These are phyloP conservation scores for Neurospora sp. DNA, from an alignment of 495 filamentous ascomycete genomes.

Conservation along the genomic window DNA sequence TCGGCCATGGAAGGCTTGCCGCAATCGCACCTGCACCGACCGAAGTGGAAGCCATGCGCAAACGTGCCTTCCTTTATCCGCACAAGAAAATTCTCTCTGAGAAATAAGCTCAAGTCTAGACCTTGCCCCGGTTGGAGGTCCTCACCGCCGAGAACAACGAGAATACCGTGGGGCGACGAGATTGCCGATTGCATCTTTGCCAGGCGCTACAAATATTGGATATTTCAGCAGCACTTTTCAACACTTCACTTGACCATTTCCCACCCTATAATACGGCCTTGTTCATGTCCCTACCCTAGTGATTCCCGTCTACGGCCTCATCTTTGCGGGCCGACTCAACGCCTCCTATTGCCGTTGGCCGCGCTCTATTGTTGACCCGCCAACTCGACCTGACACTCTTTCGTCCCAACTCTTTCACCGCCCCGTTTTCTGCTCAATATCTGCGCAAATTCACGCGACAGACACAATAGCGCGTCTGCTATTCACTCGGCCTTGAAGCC, in stretches of 20 bases:
- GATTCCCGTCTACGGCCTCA: neutral
- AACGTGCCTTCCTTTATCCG: neutral
- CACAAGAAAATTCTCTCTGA: neutral
- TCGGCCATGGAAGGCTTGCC: neutral
- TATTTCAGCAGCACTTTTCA: neutral
- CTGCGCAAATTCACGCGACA: neutral
- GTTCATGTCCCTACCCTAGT: neutral
- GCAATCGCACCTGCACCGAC: neutral
- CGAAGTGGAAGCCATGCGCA: neutral
- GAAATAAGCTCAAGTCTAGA: neutral
- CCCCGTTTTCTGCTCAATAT: neutral
- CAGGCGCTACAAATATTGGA: neutral
- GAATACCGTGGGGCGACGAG: neutral
- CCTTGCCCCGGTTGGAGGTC: neutral
- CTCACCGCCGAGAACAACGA: neutral
- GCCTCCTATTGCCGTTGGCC: neutral
- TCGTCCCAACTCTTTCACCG: neutral
- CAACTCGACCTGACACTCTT: neutral
- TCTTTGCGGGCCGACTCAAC: neutral
- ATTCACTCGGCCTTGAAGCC: neutral
- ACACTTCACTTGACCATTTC: neutral
- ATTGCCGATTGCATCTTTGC: neutral
- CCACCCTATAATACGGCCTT: neutral
- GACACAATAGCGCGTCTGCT: neutral
- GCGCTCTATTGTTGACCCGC: neutral